Conservation (phyloP, 2,329 filamentous ascomycete species). For the Mariannaea sp. region DNA sequence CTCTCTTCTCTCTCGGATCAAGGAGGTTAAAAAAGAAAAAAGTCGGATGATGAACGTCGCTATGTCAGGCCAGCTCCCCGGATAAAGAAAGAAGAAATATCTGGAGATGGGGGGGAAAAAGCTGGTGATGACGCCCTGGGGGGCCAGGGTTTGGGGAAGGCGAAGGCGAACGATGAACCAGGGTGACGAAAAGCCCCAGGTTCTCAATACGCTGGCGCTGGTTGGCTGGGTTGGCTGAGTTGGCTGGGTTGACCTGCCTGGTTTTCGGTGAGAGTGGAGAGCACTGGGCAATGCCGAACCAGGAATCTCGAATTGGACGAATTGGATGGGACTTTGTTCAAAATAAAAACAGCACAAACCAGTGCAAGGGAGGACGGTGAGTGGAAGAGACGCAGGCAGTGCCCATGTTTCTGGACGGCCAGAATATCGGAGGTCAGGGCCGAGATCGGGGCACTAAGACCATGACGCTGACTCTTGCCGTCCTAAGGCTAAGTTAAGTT, state of each 20-base stretch:
- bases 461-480: too few species aligned
- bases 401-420: too few species aligned
- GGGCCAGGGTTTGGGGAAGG: background rate
- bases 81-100: background rate
- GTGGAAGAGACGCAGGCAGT: too few species aligned
- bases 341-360: too few species aligned
- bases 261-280: too few species aligned
- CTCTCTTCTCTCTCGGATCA: background rate
- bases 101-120: background rate
- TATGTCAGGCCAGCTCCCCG: background rate
- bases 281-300: too few species aligned
- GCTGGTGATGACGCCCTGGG: background rate
- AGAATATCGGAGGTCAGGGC: background rate
- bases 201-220: constrained; percentile 25
- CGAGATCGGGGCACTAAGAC: background rate
- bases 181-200: constrained; percentile 1
- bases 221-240: constrained; percentile 19
- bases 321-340: too few species aligned
- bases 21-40: background rate
- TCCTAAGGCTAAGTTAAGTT: too few species aligned
- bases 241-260: too few species aligned
- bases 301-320: too few species aligned
- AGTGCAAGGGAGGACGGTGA: too few species aligned
- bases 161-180: background rate
- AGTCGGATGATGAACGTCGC: background rate